phyloP scores from a whole-genome alignment of 306 rosid genomes.

The Castanea crenata region DNA sequence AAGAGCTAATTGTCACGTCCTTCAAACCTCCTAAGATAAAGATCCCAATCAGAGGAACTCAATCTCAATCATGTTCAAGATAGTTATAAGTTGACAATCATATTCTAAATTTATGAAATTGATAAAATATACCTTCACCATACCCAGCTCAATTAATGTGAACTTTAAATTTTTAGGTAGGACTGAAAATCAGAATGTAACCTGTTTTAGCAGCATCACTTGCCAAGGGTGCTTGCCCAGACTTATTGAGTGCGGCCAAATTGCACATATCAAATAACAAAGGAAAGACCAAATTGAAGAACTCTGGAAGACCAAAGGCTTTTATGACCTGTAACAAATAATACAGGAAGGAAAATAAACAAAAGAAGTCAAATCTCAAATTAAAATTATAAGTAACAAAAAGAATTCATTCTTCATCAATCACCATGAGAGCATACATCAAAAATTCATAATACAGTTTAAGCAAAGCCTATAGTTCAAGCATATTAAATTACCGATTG shows the following conservation, averaged over 20 bases:
- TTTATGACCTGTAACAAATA: conserved; percentile 67
- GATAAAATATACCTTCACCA: not conserved
- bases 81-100: not conserved
- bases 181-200: conserved; percentile 22
- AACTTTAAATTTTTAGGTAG: not conserved
- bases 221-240: conserved; percentile 48
- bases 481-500: not conserved
- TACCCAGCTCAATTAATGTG: not conserved
- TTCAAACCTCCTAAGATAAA: not conserved
- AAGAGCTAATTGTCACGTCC: not conserved
- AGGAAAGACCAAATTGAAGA: conserved; percentile 67
- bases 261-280: conserved; percentile 60
- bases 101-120: not conserved
- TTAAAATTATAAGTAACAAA: not conserved
- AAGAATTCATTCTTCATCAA: not conserved
- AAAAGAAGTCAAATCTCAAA: not conserved
- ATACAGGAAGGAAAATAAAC: conserved; percentile 12
- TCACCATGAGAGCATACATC: not conserved
- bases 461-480: not conserved
- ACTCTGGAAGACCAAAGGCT: conserved; percentile 80
- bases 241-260: conserved; percentile 32
- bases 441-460: not conserved
- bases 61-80: not conserved
- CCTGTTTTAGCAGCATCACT: conserved; percentile 62
- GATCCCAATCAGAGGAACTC: not conserved